Percentiles rank a stretch among this genome's conserved stretches.
These are phyloP conservation scores for Termitomyces heimii DNA, from an alignment of 768 basidiomycete species.

Conservation along the genomic window DNA sequence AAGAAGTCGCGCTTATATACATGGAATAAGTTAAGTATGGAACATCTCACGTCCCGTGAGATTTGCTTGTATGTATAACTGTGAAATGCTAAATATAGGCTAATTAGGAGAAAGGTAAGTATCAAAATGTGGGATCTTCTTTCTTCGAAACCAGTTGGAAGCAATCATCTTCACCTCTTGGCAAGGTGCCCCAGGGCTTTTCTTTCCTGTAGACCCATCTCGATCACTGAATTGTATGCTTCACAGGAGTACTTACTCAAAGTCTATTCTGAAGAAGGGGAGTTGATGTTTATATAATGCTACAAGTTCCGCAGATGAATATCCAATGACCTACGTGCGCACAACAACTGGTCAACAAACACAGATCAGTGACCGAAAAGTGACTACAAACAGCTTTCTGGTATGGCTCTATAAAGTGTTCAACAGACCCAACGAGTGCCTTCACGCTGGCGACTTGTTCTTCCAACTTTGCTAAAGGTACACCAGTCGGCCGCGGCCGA, in stretches of 20 bases:
- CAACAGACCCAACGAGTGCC: not conserved
- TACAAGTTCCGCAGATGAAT: not conserved
- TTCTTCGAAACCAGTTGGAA: not conserved
- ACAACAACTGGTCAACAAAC: not conserved
- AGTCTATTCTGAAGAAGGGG: not conserved
- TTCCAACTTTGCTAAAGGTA: not conserved
- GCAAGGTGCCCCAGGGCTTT: not conserved
- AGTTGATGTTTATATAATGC: not conserved
- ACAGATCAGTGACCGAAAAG: not conserved
- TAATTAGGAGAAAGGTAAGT: no score
- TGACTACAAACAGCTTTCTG: not conserved
- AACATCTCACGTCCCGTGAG: not conserved
- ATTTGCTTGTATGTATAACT: not conserved
- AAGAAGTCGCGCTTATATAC: not conserved
- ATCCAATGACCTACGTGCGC: not conserved
- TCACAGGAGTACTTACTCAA: not conserved
- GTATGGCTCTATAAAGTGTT: not conserved
- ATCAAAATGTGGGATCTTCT: not conserved
- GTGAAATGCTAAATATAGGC: no score
- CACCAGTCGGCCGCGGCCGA: no score
- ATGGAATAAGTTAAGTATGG: not conserved
- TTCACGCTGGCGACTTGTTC: not conserved
- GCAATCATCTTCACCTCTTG: not conserved
- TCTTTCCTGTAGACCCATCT: not conserved
- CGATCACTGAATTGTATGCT: no score